Evolutionary conservation across 441 rosid genomes (phyloP), one percentile per base, ranked within the genome.

Genomic region (Bruguiera hainesii): DNA sequence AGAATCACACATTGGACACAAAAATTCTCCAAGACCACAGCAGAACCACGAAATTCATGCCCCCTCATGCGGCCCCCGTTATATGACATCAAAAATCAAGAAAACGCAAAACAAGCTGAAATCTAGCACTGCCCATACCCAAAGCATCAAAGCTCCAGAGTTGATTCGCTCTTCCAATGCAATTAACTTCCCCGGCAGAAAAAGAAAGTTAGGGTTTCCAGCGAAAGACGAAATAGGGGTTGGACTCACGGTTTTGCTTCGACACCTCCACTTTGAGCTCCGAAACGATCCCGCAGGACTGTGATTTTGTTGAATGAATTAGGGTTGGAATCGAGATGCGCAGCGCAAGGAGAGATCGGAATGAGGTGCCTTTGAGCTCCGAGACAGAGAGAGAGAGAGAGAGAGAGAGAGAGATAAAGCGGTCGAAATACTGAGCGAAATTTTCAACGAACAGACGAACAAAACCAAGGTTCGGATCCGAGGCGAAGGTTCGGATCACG

Each of bases 381-480:
- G 48, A 13, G 16, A 39, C 1, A 23, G 58, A 26, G 23, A 30
- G 70, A 72, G 69, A 51, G 56, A 58, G 70, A 72, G 69, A 51
- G 56, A 58, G 63, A 57, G 59, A 42, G 73, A 66, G 81, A 78
- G 85, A 75, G 82, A 81, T 65, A 78, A 79, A 79, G 86, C 73
- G 78, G 72, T 80, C 84, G 73, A 84, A 80, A 71, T 74, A 72
- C 75, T 69, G 59, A 51, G 82, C 76, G 78, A 81, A 84, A 67
- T 51, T 84, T 87, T 85, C 92, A 89, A 87, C 93, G 83, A 84
- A 78, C 87, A 63, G 81, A 71, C 82, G 74, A 66, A 69, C 79
- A 72, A 74, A 74, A 48, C 64, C 28, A 56, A 82, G 90, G 84
- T 56, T 77, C 84, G 90, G 82, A 59, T 61, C 78, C 87, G 68